These are phyloP conservation scores for Forsythia viridissima DNA, from an alignment of 257 asterid genomes.

Conservation along the genomic window DNA sequence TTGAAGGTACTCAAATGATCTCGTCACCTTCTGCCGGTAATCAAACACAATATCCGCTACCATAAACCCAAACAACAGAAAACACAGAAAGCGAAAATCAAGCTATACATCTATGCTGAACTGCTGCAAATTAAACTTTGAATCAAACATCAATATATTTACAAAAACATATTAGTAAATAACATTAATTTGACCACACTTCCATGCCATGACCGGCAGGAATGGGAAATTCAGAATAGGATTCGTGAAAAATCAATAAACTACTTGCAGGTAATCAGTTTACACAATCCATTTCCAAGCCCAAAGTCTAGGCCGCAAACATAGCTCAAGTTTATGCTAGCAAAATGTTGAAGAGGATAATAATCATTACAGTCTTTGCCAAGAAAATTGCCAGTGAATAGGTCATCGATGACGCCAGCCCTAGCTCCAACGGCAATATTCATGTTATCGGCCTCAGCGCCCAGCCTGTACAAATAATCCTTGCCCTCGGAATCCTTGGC, in stretches of 20 bases:
- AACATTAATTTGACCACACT: background rate
- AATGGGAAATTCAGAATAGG: background rate
- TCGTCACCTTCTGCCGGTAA: conserved; percentile 86
- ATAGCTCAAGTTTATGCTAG: background rate
- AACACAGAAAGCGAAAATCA: conserved; percentile 16
- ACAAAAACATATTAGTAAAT: background rate
- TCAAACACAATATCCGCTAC: conserved; percentile 97
- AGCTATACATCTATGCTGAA: background rate
- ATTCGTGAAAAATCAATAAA: background rate
- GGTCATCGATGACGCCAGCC: conserved; percentile 87
- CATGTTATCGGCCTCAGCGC: conserved; percentile 94
- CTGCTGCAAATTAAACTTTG: background rate
- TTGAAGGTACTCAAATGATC: conserved; percentile 87
- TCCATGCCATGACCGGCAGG: background rate
- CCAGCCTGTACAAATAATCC: conserved; percentile 85
- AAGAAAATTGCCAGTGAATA: conserved; percentile 89
- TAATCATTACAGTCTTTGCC: conserved; percentile 78
- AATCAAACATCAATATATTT: background rate
- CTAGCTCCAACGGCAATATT: conserved; percentile 92
- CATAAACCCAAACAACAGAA: background rate
- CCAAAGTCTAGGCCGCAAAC: background rate
- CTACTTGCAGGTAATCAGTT: background rate
- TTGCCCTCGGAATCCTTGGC: conserved; percentile 78
- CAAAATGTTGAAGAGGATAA: conserved; percentile 5
- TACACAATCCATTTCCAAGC: background rate